Evolutionary conservation across 2,329 filamentous ascomycete genomes (phyloP).

Genomic region (Colletotrichum sansevieriae): DNA sequence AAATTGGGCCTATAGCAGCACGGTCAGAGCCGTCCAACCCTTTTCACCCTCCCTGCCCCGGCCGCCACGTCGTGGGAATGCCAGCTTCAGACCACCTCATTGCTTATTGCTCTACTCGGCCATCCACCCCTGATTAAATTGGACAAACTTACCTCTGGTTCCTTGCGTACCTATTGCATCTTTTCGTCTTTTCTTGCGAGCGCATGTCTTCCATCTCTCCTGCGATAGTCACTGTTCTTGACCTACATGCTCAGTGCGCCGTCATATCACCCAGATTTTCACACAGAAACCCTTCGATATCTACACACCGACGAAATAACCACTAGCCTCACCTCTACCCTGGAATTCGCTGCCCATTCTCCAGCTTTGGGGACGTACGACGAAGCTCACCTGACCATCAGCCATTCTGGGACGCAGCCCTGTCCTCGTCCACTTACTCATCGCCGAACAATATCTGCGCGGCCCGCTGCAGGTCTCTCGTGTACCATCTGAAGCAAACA

Average conservation of each 20-base stretch:
- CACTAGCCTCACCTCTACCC: slow-evolving; percentile 8
- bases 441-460: slow-evolving; percentile 3
- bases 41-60: slow-evolving; percentile 35
- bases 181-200: slow-evolving; percentile 16
- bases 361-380: slow-evolving; percentile 2
- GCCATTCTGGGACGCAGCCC: not conserved
- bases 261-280: not conserved
- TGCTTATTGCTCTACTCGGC: slow-evolving; percentile 39
- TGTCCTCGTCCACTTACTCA: slow-evolving; percentile 2
- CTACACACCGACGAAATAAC: not conserved
- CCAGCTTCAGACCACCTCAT: slow-evolving; percentile 36
- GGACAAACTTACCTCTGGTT: slow-evolving; percentile 21
- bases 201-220: not conserved
- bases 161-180: slow-evolving; percentile 14
- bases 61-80: slow-evolving; percentile 38
- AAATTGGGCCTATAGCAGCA: slow-evolving; percentile 33
- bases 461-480: slow-evolving; percentile 27
- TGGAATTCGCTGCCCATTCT: not conserved
- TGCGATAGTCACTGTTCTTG: slow-evolving; percentile 3
- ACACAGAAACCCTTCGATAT: not conserved
- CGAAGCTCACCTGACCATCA: not conserved
- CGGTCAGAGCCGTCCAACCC: slow-evolving; percentile 21
- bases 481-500: slow-evolving; percentile 23
- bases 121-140: slow-evolving; percentile 26
- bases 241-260: not conserved